Conservation (phyloP, 306 rosid species). For the Cucumis melo region DNA sequence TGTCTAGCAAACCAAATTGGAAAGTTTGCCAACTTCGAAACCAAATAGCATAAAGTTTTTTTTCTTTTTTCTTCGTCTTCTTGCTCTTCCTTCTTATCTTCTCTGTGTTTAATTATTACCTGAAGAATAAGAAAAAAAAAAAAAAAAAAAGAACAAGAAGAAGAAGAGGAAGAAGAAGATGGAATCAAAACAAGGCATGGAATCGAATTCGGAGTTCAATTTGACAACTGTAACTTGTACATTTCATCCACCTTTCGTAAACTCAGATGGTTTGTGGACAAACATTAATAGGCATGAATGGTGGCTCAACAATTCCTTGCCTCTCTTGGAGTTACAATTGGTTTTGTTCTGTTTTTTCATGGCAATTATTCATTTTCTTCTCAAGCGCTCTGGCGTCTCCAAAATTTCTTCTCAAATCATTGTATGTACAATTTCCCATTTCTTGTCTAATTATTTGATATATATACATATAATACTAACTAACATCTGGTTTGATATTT, state of each 20-base stretch:
- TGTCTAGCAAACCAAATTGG: background rate
- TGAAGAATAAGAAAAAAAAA: background rate
- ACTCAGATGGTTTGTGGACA: background rate
- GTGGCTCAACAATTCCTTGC: conserved; percentile 11
- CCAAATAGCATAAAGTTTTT: background rate
- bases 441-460: too few relatives aligned
- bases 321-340: conserved; percentile 35
- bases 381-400: conserved; percentile 37
- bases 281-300: background rate
- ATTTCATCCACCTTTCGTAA: background rate
- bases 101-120: background rate
- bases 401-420: conserved; percentile 34
- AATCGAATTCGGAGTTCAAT: background rate
- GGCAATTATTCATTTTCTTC: conserved; percentile 9
- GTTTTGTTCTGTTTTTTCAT: conserved; percentile 21
- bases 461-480: too few relatives aligned
- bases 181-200: background rate
- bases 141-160: background rate
- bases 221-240: background rate
- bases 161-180: background rate
- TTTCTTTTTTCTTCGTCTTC: background rate
- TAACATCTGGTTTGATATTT: background rate
- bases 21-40: background rate
- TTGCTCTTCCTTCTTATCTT: background rate
- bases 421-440: conserved; percentile 16